A percentile compares a stretch with the other conserved stretches of the same genome.
Evolutionary conservation across 305 asterid species (phyloP).

Genomic region (Fraxinus angustifolia): DNA sequence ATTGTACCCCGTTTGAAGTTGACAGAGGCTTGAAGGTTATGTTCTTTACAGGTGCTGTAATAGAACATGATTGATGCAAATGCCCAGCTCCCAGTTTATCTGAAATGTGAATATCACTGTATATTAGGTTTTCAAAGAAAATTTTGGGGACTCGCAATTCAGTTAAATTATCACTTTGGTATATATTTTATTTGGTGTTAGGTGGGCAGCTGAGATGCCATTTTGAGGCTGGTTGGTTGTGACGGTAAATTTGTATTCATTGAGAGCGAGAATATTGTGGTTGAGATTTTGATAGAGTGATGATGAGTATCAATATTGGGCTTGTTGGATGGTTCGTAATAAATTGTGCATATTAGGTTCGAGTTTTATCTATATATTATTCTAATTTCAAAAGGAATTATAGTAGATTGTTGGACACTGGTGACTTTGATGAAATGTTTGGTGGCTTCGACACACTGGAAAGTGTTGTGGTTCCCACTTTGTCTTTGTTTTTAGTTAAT

Average conservation of each 20-base stretch:
- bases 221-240: background rate
- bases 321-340: too few relatives aligned
- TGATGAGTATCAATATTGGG: too few relatives aligned
- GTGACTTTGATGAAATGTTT: background rate
- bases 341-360: too few relatives aligned
- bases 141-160: background rate
- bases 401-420: background rate
- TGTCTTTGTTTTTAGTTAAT: too few relatives aligned
- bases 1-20: conserved; percentile 68
- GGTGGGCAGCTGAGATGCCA: background rate
- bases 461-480: background rate
- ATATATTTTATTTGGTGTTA: background rate
- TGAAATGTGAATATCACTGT: background rate
- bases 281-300: background rate
- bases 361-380: background rate
- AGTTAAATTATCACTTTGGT: background rate
- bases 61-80: background rate
- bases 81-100: too few relatives aligned
- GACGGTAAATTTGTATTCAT: background rate
- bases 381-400: background rate
- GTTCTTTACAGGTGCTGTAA: background rate
- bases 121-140: background rate
- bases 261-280: background rate
- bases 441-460: background rate
- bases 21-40: conserved; percentile 44